A percentile compares a stretch with the other conserved stretches of the same genome.
Conservation (phyloP, 2,329 filamentous ascomycete genomes). For the Juglanconis oblonga region DNA sequence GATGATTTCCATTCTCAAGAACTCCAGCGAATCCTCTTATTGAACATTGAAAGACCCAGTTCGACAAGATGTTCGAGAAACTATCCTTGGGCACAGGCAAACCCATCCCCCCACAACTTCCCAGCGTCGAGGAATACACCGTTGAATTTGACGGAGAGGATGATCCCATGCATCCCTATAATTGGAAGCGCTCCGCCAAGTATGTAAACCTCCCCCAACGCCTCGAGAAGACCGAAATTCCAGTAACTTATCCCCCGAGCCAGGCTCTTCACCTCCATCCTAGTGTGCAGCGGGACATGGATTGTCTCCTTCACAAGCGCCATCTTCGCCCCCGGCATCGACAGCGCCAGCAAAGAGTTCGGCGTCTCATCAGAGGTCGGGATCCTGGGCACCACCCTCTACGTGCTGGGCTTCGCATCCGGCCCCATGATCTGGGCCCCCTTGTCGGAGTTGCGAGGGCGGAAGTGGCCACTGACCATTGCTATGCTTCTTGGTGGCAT, state of each 20-base stretch:
- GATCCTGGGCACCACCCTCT: constrained; percentile 34
- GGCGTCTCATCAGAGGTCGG: constrained; percentile 26
- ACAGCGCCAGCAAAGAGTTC: constrained; percentile 3
- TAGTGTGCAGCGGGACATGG: constrained; percentile 18
- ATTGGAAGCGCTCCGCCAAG: constrained; percentile 47
- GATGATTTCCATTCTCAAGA: not conserved
- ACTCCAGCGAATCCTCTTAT: not conserved
- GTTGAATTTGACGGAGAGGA: constrained; percentile 52
- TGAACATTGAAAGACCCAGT: too few relatives aligned
- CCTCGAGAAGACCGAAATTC: not conserved
- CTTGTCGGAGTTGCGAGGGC: constrained; percentile 33
- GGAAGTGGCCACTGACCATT: constrained; percentile 29
- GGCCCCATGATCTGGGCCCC: constrained; percentile 32
- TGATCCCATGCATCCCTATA: constrained; percentile 49
- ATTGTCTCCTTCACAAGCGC: constrained; percentile 19
- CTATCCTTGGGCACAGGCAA: constrained; percentile 46
- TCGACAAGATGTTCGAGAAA: not conserved
- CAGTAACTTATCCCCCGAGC: not conserved
- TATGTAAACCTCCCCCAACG: constrained; percentile 10
- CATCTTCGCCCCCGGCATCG: constrained; percentile 17
- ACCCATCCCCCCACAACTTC: constrained; percentile 52
- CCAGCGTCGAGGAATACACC: constrained; percentile 57
- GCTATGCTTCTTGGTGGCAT: constrained; percentile 27
- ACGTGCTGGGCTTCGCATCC: constrained; percentile 36
- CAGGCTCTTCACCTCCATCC: constrained; percentile 15